Base-by-base conservation (phyloP, 2,329 filamentous ascomycete species). In the Calonectria hongkongensis region DNA sequence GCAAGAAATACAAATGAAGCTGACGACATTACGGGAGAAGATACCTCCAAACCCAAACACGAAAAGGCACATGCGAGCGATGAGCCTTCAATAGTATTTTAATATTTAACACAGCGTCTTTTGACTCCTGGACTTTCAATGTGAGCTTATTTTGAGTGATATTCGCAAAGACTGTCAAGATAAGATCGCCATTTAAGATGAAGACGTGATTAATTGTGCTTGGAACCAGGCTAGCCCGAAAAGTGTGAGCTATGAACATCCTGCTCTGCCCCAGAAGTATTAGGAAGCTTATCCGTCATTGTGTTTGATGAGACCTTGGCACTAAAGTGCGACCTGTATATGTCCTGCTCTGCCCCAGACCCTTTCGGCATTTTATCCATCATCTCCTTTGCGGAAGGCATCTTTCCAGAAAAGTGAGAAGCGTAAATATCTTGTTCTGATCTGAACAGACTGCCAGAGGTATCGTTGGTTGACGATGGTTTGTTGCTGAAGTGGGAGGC, bases 401-500 rank as follows among this genome's bases (percentile, higher is more conserved):
- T 21, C 45, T 21, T 48, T 48, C 4, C n/a, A 13, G 45, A 48
- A 25, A 48, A 48, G n/a, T 48, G 45, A 2, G 45, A 48, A 25
- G 45, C 45, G n/a, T 48, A 25, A 21, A 48, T 13, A 5, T 48
- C 45, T 25, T 48, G 45, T n/a, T 48, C 45, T 48, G 45, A 25
- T 48, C 21, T 25, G 13, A 21, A 12, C 45, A 25, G 45, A 25
- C n/a, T 8, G n/a, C 45, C 25, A 13, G n/a, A 13, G 2, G 8
- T 10, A 5, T 25, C 8, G 4, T 45, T 4, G 9, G n/a, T 7
- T 4, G 45, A 48, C 4, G 45, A 21, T 25, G n/a, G n/a, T 21
- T 48, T 48, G n/a, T 25, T n/a, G n/a, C 45, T 48, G 21, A 48
- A 48, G n/a, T 48, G 45, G n/a, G 45, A 48, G 45, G n/a, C n/a